Evolutionary conservation across 2,329 filamentous ascomycete species (phyloP), one percentile per base, ranked within the genome.

Genomic region (Emergomyces pasteurianus): DNA sequence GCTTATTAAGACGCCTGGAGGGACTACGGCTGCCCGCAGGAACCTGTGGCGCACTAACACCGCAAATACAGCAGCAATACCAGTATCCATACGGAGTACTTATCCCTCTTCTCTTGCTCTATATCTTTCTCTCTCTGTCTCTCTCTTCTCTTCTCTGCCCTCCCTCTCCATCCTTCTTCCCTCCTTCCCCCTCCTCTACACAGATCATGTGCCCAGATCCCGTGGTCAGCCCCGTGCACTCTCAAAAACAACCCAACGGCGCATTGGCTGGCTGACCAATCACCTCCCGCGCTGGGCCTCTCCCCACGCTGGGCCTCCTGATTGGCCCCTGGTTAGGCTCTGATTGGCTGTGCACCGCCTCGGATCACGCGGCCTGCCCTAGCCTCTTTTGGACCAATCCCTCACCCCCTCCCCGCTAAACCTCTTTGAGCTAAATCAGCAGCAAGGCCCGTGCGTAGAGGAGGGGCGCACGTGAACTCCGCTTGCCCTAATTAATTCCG

Each of bases 181-280:
- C n/a, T 14, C 36, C 49, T 38, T 14, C 43, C 23, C 50, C 58
- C 28, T 26, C 46, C 14, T 23, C 57, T 52, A 16, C 55, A 2
- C 40, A 7, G 65, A 69, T 75, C 73, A 75, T 70, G 72, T 75
- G 73, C 68, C 65, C 62, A 59, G 62, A 68, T 73, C 73, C 73
- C 73, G 72, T 74, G 73, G 28, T 5, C 50, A 38, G 50, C 18
- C 50, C 16, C 23, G 2, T 47, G 18, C 43, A 10, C 43, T n/a
- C n/a, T n/a, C n/a, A n/a, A n/a, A n/a, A n/a, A n/a, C n/a, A n/a
- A n/a, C 7, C 43, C 2, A 12, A 6, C 16, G 7, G 31, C 3
- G 31, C 3, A 31, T 18, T 43, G 43, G 43, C 50, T 36, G 31
- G 28, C 50, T 31, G 31, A 36, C 28, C 28, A 38, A 38, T 36